These are phyloP conservation scores for Leccinum subrobustum DNA, from an alignment of 1,284 basidiomycete genomes.

Conservation along the genomic window DNA sequence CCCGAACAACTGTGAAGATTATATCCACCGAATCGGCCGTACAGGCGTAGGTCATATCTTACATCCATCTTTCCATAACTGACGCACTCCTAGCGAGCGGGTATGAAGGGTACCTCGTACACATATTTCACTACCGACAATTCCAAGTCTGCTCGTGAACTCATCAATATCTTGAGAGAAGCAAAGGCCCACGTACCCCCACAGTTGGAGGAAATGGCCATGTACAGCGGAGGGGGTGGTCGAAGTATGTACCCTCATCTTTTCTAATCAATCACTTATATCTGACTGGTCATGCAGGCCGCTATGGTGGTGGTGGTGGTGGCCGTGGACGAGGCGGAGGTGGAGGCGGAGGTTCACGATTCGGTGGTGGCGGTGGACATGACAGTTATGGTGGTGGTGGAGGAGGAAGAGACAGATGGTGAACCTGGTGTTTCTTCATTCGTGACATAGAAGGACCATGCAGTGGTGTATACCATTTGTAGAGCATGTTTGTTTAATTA, in stretches of 20 bases:
- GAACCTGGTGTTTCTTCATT: conserved; percentile 11
- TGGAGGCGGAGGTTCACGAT: conserved; percentile 21
- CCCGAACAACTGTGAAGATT: conserved; percentile 95
- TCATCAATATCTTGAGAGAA: conserved; percentile 87
- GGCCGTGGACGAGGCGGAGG: conserved; percentile 51
- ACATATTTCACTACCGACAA: conserved; percentile 98
- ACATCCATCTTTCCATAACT: not conserved
- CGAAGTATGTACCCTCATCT: conserved; percentile 50
- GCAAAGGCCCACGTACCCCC: conserved; percentile 87
- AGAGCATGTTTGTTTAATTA: conserved; percentile 14
- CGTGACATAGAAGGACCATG: conserved; percentile 23
- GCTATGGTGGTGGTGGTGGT: conserved; percentile 45
- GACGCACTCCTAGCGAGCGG: conserved; percentile 63
- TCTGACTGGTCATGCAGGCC: conserved; percentile 40
- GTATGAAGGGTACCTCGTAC: conserved; percentile 88
- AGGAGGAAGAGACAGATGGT: conserved; percentile 27
- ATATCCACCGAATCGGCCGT: conserved; percentile 92
- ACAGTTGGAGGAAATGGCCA: conserved; percentile 92
- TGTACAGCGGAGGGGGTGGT: conserved; percentile 78
- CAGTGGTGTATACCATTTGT: conserved; percentile 28
- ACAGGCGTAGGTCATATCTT: conserved; percentile 59
- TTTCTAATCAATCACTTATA: not conserved
- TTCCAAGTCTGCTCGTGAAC: conserved; percentile 90
- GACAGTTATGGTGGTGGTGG: conserved; percentile 9
- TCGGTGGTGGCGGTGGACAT: conserved; percentile 15